Conservation (phyloP, 2,329 filamentous ascomycete genomes). For the Curvularia sp. region DNA sequence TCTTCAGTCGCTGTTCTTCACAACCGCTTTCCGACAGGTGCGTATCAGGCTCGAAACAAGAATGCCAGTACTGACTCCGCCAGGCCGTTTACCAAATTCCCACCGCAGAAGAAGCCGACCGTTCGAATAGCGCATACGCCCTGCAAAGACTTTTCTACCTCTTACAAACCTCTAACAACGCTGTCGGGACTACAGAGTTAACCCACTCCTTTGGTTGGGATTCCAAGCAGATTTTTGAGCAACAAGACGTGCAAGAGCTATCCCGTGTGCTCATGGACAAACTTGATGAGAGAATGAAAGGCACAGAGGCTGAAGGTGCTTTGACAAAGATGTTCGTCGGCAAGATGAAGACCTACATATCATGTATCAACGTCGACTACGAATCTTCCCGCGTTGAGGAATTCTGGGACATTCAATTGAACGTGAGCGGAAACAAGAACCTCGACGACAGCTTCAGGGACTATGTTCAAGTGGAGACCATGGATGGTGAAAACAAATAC, state of each 20-base stretch:
- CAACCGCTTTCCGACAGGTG: conserved; percentile 92
- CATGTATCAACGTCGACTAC: conserved; percentile 97
- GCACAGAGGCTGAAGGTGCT: conserved; percentile 86
- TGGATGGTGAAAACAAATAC: conserved; percentile 98
- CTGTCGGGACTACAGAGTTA: conserved; percentile 89
- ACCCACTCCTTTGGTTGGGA: conserved; percentile 99
- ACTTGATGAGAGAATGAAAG: conserved; percentile 98
- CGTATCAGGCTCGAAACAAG: conserved; percentile 7
- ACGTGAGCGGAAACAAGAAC: conserved; percentile 92
- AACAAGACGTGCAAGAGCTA: conserved; percentile 97
- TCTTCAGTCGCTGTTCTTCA: conserved; percentile 56
- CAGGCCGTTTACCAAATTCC: conserved; percentile 97
- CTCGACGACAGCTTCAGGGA: conserved; percentile 94
- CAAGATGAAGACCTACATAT: conserved; percentile 98
- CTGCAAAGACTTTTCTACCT: conserved; percentile 94
- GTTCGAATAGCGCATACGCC: conserved; percentile 89
- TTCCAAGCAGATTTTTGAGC: conserved; percentile 95
- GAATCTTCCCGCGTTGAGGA: conserved; percentile 95
- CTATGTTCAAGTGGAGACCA: conserved; percentile 94
- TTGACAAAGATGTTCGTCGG: conserved; percentile 92
- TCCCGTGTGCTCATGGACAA: conserved; percentile 97
- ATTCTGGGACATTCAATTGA: conserved; percentile 98
- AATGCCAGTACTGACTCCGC: conserved; percentile 10
- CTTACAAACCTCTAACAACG: conserved; percentile 81
- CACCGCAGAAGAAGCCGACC: conserved; percentile 81